Evolutionary conservation across 768 basidiomycete species (phyloP).

Genomic region (Baorangia bicolor): DNA sequence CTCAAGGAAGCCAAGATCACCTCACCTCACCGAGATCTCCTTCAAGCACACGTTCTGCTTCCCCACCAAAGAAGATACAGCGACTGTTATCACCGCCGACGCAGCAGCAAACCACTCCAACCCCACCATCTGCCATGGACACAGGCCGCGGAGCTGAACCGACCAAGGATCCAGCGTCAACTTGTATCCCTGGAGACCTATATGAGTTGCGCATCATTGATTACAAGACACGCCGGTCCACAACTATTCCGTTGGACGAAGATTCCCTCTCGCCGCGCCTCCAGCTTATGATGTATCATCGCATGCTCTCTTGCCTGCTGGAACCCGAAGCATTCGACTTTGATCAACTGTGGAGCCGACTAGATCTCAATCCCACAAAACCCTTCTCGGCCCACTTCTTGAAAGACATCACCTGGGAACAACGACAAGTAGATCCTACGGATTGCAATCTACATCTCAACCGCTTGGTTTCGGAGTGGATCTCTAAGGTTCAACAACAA

Average conservation of each 20-base stretch:
- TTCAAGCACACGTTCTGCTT: conserved; percentile 18
- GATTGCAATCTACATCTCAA: conserved; percentile 29
- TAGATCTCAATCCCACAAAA: conserved; percentile 42
- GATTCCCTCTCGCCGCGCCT: conserved; percentile 60
- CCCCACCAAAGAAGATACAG: conserved; percentile 30
- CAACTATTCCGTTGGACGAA: conserved; percentile 51
- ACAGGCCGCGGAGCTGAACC: not conserved
- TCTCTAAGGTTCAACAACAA: conserved; percentile 18
- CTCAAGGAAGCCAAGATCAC: conserved; percentile 1
- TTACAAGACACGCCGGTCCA: conserved; percentile 62
- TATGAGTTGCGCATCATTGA: conserved; percentile 53
- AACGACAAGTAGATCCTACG: conserved; percentile 16
- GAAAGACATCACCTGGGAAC: conserved; percentile 21
- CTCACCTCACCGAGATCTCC: conserved; percentile 8
- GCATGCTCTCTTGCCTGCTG: conserved; percentile 56
- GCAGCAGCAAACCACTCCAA: no score
- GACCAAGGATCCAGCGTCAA: not conserved
- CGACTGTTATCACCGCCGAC: no score
- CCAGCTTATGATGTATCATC: conserved; percentile 78
- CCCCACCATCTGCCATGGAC: not conserved
- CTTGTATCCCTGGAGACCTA: not conserved
- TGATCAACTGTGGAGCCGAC: conserved; percentile 46
- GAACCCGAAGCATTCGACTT: conserved; percentile 50
- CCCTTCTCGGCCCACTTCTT: conserved; percentile 55
- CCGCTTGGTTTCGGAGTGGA: conserved; percentile 35